Base-by-base conservation (phyloP, 1,284 basidiomycete genomes). In the Malassezia furfur region DNA sequence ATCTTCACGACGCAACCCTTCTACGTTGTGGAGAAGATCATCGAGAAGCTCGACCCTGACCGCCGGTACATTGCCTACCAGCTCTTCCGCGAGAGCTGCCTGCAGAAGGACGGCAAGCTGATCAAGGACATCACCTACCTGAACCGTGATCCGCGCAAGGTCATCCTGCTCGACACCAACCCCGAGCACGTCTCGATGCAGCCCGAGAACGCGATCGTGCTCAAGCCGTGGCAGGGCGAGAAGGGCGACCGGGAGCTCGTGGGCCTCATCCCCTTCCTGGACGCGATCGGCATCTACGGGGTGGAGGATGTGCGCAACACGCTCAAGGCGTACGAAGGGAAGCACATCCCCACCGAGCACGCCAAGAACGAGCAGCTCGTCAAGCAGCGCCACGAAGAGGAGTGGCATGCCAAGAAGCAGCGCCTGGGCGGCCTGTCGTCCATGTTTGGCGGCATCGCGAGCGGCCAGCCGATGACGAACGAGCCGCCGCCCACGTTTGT, bases 1-100 rank as follows among this genome's bases (percentile, higher is more conserved):
- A 80, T 98, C 52, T 99, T 96, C 79, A 96, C 91, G 12, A 82
- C 84, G 9, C 90, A 96, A 77, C 84, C 88, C 50, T 80, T 83
- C 66, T 96, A 93, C 76, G 91, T 88, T 53, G 93, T 88, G 1
- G 78, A 80, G 30, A 87, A 89, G n/a, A 82, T 96, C 54, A 78
- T 93, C 36, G 90, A 96, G 72, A 91, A 96, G 78, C 81, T 98
- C 38, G 94, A 98, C 76, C 88, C 88, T 5, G 91, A 91, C 77
- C 84, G 84, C 66, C 87, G 89, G 72, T 93, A 84, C 78, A 82
- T 96, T 65, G 82, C 82, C 30, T 91, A 96, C 76, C 84, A 85
- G 60, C 83, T 98, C 31, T 96, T 85, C 83, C 83, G 89, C 36
- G 93, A 99, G 71, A 61, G 60, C 32, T 71, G 67, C 53, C 51